Conservation (phyloP, 768 basidiomycete species). For the Rubroboletus pulcherrimus region DNA sequence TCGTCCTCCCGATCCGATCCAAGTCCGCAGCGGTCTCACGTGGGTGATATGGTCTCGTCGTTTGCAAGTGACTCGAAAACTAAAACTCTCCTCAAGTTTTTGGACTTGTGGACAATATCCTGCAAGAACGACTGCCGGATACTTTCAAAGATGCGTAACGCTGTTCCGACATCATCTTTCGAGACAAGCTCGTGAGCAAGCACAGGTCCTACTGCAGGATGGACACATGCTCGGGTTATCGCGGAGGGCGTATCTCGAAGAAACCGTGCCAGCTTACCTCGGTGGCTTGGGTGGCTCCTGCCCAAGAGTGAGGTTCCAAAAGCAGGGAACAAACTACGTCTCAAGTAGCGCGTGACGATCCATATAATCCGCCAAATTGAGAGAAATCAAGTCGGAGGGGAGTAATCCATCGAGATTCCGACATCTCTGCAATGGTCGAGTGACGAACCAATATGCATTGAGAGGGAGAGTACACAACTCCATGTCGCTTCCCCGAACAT, state of each 20-base stretch:
- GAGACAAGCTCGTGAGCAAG: neutral
- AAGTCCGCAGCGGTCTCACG: neutral
- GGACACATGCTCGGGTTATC: neutral
- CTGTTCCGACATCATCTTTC: no score
- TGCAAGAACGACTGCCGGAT: no score
- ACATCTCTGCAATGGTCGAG: neutral
- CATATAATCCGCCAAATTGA: no score
- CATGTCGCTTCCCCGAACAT: no score
- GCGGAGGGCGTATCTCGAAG: no score
- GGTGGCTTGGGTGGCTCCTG: neutral
- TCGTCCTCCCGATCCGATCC: neutral
- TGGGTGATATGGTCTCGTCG: neutral
- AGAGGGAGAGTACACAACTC: neutral
- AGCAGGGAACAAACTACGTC: neutral
- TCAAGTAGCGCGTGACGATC: neutral
- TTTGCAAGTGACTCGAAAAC: neutral
- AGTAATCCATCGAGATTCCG: neutral
- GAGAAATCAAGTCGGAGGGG: neutral
- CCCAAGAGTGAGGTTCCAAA: neutral
- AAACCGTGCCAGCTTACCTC: neutral
- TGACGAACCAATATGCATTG: neutral
- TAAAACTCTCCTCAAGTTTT: neutral
- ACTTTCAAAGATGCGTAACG: no score
- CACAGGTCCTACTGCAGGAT: neutral
- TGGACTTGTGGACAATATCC: neutral